These are phyloP conservation scores for Trypanosoma cruzi DNA, from an alignment of 208 protist genomes.

Conservation along the genomic window DNA sequence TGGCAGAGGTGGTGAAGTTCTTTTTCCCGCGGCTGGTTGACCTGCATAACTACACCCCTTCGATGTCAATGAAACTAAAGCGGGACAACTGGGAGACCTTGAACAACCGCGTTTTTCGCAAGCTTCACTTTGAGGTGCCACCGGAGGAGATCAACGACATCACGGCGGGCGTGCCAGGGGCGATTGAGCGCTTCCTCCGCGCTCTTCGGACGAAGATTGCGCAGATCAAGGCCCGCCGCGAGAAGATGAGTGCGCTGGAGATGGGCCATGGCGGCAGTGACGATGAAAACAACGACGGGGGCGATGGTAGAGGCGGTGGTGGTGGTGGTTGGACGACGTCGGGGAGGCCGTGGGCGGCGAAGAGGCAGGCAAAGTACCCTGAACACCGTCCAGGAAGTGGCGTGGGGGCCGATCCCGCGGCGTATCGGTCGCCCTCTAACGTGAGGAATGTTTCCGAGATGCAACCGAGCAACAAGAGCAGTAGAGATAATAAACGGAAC, in stretches of 20 bases:
- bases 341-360: neutral
- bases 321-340: neutral
- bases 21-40: conserved; percentile 98
- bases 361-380: neutral
- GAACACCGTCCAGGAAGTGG: neutral
- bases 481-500: conserved; percentile 4
- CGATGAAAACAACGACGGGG: neutral
- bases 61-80: conserved; percentile 92
- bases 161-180: conserved; percentile 84
- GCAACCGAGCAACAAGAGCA: conserved; percentile 1
- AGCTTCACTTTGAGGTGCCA: conserved; percentile 92
- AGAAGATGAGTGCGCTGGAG: conserved; percentile 27
- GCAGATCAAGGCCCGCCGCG: conserved; percentile 72
- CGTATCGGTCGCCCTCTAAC: neutral
- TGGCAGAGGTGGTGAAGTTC: conserved; percentile 96
- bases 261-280: neutral
- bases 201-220: conserved; percentile 91
- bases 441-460: neutral
- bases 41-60: conserved; percentile 98
- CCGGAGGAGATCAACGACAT: conserved; percentile 92
- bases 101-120: conserved; percentile 94
- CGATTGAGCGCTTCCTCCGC: conserved; percentile 94
- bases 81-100: conserved; percentile 97
- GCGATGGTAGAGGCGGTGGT: neutral
- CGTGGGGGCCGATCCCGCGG: neutral